These are phyloP conservation scores for Phyllostachys edulis DNA, from an alignment of 176 grass and related monocot species.

Conservation along the genomic window DNA sequence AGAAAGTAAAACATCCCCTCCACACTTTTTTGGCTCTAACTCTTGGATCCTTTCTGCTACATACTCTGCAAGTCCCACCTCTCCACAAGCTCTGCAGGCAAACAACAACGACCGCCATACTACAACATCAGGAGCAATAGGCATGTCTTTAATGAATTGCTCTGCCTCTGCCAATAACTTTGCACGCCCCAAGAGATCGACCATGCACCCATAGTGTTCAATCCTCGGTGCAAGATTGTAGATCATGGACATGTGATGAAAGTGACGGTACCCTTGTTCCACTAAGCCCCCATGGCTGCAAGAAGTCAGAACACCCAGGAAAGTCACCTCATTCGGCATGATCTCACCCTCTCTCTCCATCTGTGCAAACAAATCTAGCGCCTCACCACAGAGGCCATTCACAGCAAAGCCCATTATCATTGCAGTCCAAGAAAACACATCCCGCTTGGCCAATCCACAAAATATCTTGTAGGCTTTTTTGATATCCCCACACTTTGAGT, in stretches of 20 bases:
- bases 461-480: conserved; percentile 76
- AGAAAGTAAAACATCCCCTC: conserved; percentile 76
- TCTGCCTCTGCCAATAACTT: conserved; percentile 63
- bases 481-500: conserved; percentile 84
- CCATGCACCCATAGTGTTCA: conserved; percentile 85
- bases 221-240: conserved; percentile 68
- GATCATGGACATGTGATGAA: conserved; percentile 58
- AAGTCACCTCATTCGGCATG: conserved; percentile 76
- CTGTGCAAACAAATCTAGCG: conserved; percentile 81
- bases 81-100: conserved; percentile 60
- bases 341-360: conserved; percentile 68
- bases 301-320: conserved; percentile 75
- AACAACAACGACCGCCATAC: conserved; percentile 87
- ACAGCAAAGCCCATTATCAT: conserved; percentile 88
- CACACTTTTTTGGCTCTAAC: conserved; percentile 55
- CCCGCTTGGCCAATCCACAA: conserved; percentile 40
- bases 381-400: conserved; percentile 68
- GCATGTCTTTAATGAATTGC: conserved; percentile 77
- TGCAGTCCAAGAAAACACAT: conserved; percentile 85
- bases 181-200: conserved; percentile 81
- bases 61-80: conserved; percentile 70
- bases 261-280: conserved; percentile 75
- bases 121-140: conserved; percentile 61
- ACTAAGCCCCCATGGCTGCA: conserved; percentile 92
- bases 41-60: conserved; percentile 61